phyloP scores from a whole-genome alignment of 768 basidiomycete genomes.

The Termitomyces sp. region DNA sequence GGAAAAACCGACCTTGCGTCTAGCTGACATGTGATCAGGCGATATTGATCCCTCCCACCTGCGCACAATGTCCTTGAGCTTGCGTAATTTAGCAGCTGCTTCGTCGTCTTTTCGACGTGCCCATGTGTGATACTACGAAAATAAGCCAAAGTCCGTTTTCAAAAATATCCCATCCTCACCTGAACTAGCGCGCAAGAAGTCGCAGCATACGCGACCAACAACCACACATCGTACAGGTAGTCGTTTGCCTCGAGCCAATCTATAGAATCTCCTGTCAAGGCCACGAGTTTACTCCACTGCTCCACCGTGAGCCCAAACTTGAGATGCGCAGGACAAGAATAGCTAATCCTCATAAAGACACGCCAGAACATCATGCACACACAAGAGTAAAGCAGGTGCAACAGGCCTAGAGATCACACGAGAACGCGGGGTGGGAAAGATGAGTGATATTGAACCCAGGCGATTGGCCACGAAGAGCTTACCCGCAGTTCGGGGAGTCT shows the following conservation, averaged over 20 bases:
- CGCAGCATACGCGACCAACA: conserved; percentile 81
- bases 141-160: background rate
- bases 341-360: conserved; percentile 97
- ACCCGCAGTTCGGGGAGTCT: conserved; percentile 66
- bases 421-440: conserved; percentile 4
- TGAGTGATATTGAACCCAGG: background rate
- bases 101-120: conserved; percentile 74
- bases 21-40: conserved; percentile 91
- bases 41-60: conserved; percentile 85
- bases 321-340: conserved; percentile 84
- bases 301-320: conserved; percentile 80
- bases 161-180: conserved; percentile 36
- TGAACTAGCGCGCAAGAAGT: conserved; percentile 89
- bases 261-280: conserved; percentile 73
- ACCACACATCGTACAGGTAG: conserved; percentile 77
- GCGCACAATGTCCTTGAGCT: conserved; percentile 78
- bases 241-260: conserved; percentile 88
- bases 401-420: conserved; percentile 51
- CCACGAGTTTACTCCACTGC: conserved; percentile 70
- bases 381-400: conserved; percentile 85
- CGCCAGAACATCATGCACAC: conserved; percentile 97
- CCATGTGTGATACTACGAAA: conserved; percentile 84
- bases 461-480: conserved; percentile 14
- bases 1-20: conserved; percentile 68
- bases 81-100: conserved; percentile 69